These are phyloP conservation scores for Calocera viscosa DNA, from an alignment of 768 basidiomycete species.

Conservation along the genomic window DNA sequence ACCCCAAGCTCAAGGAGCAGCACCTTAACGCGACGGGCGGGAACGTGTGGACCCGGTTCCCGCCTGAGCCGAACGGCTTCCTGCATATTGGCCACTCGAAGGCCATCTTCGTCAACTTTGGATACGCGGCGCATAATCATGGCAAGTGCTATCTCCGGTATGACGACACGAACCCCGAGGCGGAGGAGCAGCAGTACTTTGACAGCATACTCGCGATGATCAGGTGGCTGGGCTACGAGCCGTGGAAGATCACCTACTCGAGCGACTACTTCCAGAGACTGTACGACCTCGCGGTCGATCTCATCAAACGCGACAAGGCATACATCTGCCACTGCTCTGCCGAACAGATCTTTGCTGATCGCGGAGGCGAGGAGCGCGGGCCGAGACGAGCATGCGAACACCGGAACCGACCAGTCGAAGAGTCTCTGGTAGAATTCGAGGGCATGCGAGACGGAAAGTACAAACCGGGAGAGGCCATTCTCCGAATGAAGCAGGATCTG, in stretches of 20 bases:
- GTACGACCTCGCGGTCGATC: slow-evolving; percentile 72
- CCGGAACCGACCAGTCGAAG: slow-evolving; percentile 69
- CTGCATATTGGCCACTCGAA: slow-evolving; percentile 96
- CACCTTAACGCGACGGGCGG: slow-evolving; percentile 74
- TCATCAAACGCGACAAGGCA: slow-evolving; percentile 81
- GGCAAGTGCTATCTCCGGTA: slow-evolving; percentile 90
- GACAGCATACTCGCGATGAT: slow-evolving; percentile 92
- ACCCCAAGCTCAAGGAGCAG: slow-evolving; percentile 59
- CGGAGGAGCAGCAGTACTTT: slow-evolving; percentile 91
- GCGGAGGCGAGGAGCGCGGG: slow-evolving; percentile 71
- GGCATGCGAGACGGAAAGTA: slow-evolving; percentile 87
- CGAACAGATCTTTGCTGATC: slow-evolving; percentile 79
- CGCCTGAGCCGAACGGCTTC: slow-evolving; percentile 96
- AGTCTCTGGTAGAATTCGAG: slow-evolving; percentile 79
- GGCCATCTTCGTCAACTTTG: slow-evolving; percentile 95
- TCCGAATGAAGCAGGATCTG: slow-evolving; percentile 96
- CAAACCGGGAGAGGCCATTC: slow-evolving; percentile 77
- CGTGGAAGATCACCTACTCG: slow-evolving; percentile 98
- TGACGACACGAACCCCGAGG: slow-evolving; percentile 98
- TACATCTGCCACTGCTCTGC: slow-evolving; percentile 95
- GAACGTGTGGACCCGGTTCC: slow-evolving; percentile 87
- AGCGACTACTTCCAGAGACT: slow-evolving; percentile 89
- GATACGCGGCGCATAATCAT: slow-evolving; percentile 90
- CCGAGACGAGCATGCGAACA: slow-evolving; percentile 77
- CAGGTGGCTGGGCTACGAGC: slow-evolving; percentile 94